Percentiles rank a stretch among this genome's conserved stretches.
Conservation (phyloP, 2,329 filamentous ascomycete species). For the Fusarium sp. region DNA sequence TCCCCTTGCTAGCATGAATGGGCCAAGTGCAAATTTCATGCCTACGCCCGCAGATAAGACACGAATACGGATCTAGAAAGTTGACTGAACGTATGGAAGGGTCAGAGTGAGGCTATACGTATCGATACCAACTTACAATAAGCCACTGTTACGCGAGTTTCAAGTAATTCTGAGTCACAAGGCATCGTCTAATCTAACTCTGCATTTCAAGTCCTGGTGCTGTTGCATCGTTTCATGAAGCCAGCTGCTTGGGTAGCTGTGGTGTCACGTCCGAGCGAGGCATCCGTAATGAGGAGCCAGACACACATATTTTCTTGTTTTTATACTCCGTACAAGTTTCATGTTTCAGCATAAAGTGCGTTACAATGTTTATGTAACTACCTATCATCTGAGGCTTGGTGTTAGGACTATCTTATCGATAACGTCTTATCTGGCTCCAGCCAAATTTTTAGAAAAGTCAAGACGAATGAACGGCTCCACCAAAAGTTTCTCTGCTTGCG, state of each 20-base stretch:
- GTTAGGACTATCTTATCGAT: not conserved
- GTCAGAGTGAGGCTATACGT: not conserved
- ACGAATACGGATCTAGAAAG: not conserved
- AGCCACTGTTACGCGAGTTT: not conserved
- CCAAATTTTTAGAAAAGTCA: constrained; percentile 33
- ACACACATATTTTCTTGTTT: not conserved
- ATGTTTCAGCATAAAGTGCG: not conserved
- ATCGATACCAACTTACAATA: not conserved
- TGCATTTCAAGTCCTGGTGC: not conserved
- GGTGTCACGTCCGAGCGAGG: not conserved
- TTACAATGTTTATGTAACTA: not conserved
- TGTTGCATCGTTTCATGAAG: not conserved
- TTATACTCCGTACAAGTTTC: not conserved
- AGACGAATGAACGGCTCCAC: constrained; percentile 26
- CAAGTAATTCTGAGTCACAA: not conserved
- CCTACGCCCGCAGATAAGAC: not conserved
- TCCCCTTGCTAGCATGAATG: not conserved
- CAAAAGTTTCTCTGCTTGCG: constrained; percentile 11
- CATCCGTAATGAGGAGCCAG: not conserved
- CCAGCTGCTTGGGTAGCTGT: not conserved
- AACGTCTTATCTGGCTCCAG: constrained; percentile 32
- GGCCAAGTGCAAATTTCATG: not conserved
- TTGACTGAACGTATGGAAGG: not conserved
- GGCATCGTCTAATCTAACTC: not conserved
- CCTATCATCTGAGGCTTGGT: not conserved